A percentile compares a stretch with the other conserved stretches of the same genome.
These are phyloP conservation scores for Penicillium sclerotiorum DNA, from an alignment of 2,329 filamentous ascomycete species.

Conservation along the genomic window DNA sequence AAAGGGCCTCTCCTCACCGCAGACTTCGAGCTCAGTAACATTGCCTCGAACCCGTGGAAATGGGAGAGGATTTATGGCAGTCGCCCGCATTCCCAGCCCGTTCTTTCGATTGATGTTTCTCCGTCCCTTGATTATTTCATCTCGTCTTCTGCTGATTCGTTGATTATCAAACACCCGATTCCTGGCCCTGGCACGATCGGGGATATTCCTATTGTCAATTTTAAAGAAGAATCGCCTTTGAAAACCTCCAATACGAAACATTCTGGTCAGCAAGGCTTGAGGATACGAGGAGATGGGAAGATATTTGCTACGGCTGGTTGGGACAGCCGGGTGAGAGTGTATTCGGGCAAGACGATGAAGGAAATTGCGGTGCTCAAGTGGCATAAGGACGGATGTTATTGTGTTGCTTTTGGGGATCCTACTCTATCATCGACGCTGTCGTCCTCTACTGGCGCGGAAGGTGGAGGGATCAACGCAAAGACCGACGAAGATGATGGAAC, in stretches of 20 bases:
- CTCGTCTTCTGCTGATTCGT: conserved; percentile 79
- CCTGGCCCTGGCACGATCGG: conserved; percentile 32
- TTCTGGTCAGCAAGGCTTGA: conserved; percentile 81
- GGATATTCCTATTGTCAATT: conserved; percentile 11
- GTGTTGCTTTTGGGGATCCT: conserved; percentile 68
- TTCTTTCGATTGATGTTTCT: conserved; percentile 71
- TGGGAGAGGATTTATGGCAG: conserved; percentile 65
- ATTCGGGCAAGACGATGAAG: conserved; percentile 76
- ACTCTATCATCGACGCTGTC: neutral
- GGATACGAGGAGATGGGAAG: conserved; percentile 75
- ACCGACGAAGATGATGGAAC: conserved; percentile 9
- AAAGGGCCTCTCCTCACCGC: conserved; percentile 40
- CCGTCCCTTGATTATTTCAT: conserved; percentile 62
- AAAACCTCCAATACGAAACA: conserved; percentile 78
- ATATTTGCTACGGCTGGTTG: conserved; percentile 91
- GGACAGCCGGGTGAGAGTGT: conserved; percentile 81
- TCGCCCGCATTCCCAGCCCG: conserved; percentile 74
- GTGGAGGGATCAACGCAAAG: neutral
- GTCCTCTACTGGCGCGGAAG: neutral
- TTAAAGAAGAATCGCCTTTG: conserved; percentile 48
- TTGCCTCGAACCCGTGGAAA: conserved; percentile 33
- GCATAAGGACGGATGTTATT: conserved; percentile 87
- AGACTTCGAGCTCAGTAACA: conserved; percentile 24
- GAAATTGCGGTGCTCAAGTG: conserved; percentile 92
- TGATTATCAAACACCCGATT: conserved; percentile 75